Evolutionary conservation across 2,329 filamentous ascomycete genomes (phyloP).

Genomic region (Ustulina deusta): DNA sequence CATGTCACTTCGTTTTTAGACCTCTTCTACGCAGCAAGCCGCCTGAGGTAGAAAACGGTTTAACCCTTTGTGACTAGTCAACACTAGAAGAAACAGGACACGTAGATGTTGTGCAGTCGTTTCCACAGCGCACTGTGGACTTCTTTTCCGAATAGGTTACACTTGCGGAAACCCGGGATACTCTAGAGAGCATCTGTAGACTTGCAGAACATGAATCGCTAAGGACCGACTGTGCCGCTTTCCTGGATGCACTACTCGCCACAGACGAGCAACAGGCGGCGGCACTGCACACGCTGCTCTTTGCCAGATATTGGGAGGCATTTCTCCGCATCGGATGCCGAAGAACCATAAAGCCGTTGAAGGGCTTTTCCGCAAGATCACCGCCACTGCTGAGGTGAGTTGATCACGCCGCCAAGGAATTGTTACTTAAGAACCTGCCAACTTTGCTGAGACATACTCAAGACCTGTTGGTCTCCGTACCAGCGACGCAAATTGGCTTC

Average conservation of each 20-base stretch:
- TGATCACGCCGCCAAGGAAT: not conserved
- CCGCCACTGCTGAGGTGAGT: not conserved
- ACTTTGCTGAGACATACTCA: not conserved
- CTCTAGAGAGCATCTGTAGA: no score
- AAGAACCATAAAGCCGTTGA: not conserved
- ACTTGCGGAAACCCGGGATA: not conserved
- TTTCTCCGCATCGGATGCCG: not conserved
- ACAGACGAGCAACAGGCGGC: not conserved
- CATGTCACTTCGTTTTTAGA: not conserved
- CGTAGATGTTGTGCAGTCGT: not conserved
- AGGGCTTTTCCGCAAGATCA: not conserved
- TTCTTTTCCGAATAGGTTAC: not conserved
- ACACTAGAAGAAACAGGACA: not conserved
- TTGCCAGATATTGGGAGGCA: not conserved
- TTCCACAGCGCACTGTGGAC: not conserved
- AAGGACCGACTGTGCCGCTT: not conserved
- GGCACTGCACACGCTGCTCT: not conserved
- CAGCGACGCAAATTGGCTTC: not conserved
- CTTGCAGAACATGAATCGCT: not conserved
- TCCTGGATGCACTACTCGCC: not conserved
- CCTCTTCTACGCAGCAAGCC: not conserved
- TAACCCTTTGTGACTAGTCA: not conserved
- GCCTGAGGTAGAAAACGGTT: not conserved
- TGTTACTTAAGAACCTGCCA: not conserved
- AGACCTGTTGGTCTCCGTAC: not conserved